Evolutionary conservation across 176 grass and related monocot species (phyloP).

Genomic region (Carex kokanica): DNA sequence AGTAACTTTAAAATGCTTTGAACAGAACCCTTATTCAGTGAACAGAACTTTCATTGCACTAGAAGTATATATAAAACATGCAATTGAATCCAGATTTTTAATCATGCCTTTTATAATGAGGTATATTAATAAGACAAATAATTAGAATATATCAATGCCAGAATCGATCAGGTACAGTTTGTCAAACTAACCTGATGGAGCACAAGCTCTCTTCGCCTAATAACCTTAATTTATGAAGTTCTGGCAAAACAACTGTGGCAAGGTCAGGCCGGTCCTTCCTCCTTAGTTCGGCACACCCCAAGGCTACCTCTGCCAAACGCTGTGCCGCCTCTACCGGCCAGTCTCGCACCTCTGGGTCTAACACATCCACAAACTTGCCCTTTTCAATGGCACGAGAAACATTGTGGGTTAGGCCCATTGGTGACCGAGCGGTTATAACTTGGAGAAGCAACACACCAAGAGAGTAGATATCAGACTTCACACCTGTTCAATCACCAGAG

Average conservation of each 20-base stretch:
- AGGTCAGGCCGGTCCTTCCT: slow-evolving; percentile 82
- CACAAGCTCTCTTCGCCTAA: slow-evolving; percentile 61
- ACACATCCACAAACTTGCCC: slow-evolving; percentile 46
- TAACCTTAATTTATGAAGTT: slow-evolving; percentile 46
- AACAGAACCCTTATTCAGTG: not conserved
- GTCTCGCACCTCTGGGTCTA: slow-evolving; percentile 56
- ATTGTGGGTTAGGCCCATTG: slow-evolving; percentile 83
- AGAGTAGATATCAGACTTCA: slow-evolving; percentile 90
- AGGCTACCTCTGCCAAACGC: slow-evolving; percentile 50
- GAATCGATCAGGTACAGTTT: slow-evolving; percentile 23
- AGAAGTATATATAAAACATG: not conserved
- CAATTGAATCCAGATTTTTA: not conserved
- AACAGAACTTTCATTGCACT: not conserved
- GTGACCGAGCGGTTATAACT: slow-evolving; percentile 57
- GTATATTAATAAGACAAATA: not conserved
- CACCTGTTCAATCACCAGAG: slow-evolving; percentile 4
- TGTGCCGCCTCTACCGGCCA: slow-evolving; percentile 74
- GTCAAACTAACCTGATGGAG: slow-evolving; percentile 19
- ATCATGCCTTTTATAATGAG: not conserved
- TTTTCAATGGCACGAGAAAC: slow-evolving; percentile 58
- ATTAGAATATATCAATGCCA: not conserved
- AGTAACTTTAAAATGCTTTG: not conserved
- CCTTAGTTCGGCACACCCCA: slow-evolving; percentile 68
- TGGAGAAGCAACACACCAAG: slow-evolving; percentile 90
- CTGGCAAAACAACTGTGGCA: slow-evolving; percentile 59